A percentile compares a stretch with the other conserved stretches of the same genome.
Conservation (phyloP, 768 basidiomycete species). For the Hygrocybe punicea region DNA sequence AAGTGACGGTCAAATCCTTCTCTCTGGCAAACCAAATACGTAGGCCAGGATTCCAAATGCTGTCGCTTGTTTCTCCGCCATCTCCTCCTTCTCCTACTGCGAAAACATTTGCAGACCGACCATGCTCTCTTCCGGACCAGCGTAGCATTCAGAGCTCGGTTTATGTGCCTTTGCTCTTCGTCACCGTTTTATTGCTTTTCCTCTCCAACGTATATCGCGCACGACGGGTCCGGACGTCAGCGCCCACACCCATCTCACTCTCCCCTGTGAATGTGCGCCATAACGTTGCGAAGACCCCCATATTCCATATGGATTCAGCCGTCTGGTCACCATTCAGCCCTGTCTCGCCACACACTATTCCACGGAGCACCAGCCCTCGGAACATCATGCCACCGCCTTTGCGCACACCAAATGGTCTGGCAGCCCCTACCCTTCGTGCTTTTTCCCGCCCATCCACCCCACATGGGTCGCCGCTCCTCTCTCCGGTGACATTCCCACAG, state of each 20-base stretch:
- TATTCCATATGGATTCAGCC: conserved; percentile 34
- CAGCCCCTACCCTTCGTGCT: conserved; percentile 41
- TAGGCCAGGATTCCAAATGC: conserved; percentile 86
- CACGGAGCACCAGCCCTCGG: conserved; percentile 35
- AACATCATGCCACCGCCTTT: conserved; percentile 36
- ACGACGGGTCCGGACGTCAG: conserved; percentile 37
- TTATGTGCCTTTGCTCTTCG: conserved; percentile 65
- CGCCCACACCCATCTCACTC: conserved; percentile 27
- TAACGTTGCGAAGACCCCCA: conserved; percentile 18
- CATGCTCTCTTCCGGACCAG: conserved; percentile 85
- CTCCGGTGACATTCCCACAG: conserved; percentile 31
- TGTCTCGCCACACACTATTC: conserved; percentile 16
- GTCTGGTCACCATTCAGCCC: conserved; percentile 45
- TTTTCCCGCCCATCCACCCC: conserved; percentile 44
- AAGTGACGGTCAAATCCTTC: conserved; percentile 86
- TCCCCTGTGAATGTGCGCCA: conserved; percentile 31
- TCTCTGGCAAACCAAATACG: conserved; percentile 87
- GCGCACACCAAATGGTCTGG: conserved; percentile 38
- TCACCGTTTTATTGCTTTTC: conserved; percentile 56
- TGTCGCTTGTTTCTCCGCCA: conserved; percentile 59
- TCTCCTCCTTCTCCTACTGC: conserved; percentile 17
- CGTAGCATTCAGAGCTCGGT: conserved; percentile 65
- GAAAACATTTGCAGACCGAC: conserved; percentile 46
- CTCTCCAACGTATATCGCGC: conserved; percentile 21
- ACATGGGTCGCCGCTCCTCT: conserved; percentile 36